Evolutionary conservation across 345 rosid species (phyloP), one percentile per base, ranked within the genome.

Genomic region (Nephelium lappaceum): DNA sequence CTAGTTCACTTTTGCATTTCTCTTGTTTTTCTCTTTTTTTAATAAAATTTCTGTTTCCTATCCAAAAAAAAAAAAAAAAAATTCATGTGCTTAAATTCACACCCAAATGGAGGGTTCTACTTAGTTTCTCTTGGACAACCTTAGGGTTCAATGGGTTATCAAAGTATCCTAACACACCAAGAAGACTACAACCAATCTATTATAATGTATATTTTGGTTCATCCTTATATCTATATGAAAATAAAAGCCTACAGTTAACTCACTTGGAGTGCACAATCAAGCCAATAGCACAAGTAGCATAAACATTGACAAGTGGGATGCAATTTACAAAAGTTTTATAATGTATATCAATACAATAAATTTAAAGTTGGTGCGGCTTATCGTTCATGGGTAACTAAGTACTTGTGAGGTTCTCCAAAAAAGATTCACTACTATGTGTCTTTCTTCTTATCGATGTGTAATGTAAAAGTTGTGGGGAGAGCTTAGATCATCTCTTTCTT

Each of bases 121-220:
- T 16, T 55, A 16, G 23, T 51, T 71, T 51, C 11, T n/a, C 23
- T 27, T 12, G 19, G n/a, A 71, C 45, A 36, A 31, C 11, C 31
- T 41, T 41, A 42, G 72, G 27, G 27, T 67, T 68, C 8, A n/a
- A 27, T 14, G 42, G 31, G 8, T 27, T 9, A 11, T 11, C 55
- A 68, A 42, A 68, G 31, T 68, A 68, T 9, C 19, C 72, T 53
- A 68, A 19, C 72, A 42, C 43, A 68, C 25, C 3, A n/a, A 23
- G 36, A 45, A 45, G 9, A 55, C 60, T 70, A 73, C 76, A 72
- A 38, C 66, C 53, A 51, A 73, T 60, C 49, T 39, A 73, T 2
- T 21, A 10, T 12, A 58, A 72, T 19, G 16, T 67, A 67, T 67
- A n/a, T 24, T 38, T 21, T 14, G 7, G 66, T 3, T 18, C 11